Base-by-base conservation (phyloP, 352 stramenopile species). In the Phytopythium ostracodes region DNA sequence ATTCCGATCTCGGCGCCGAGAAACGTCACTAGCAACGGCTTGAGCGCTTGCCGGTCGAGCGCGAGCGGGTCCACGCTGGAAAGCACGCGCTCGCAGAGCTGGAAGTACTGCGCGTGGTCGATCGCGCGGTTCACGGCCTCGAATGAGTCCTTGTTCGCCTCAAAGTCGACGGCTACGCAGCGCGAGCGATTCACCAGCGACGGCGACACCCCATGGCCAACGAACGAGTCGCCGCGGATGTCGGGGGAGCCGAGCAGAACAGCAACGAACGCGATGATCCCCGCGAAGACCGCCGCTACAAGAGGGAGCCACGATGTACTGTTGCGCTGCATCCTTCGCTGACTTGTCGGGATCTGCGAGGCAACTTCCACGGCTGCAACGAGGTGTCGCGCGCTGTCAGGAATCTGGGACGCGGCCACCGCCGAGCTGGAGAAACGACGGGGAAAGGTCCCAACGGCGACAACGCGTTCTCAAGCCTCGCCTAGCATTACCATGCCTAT, bases 11-110 rank as follows among this genome's bases (percentile, higher is more conserved):
- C 52, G 4, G 38, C 24, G 14, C 54, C 38, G 11, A 60, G 11
- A 7, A 60, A 0, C 18, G 24, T 18, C 18, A 49, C 18, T 40
- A 29, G 38, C 8, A 60, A 12, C 40, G 38, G 9, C 22, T 49
- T 38, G 2, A 60, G 40, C 17, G 2, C n/a, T 8, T 29, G n/a
- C 2, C 20, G 33, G 14, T 24, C 25, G 17, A 52, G 12, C 24
- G n/a, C 24, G 15, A 60, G 36, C 6, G 54, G 54, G 36, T 60
- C 54, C 24, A 51, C 36, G 25, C 38, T 42, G 24, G 38, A 22
- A n/a, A 60, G 40, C 22, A 60, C 40, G 20, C 54, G 54, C 22
- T 60, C 54, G 36, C 24, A 60, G n/a, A 60, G 24, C 54, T 51
- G 54, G 15, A 60, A 51, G 54, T 51, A 15, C 22, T 38, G n/a